Base-by-base conservation (phyloP, 2,329 filamentous ascomycete species). In the Pestalotiopsis sp. region DNA sequence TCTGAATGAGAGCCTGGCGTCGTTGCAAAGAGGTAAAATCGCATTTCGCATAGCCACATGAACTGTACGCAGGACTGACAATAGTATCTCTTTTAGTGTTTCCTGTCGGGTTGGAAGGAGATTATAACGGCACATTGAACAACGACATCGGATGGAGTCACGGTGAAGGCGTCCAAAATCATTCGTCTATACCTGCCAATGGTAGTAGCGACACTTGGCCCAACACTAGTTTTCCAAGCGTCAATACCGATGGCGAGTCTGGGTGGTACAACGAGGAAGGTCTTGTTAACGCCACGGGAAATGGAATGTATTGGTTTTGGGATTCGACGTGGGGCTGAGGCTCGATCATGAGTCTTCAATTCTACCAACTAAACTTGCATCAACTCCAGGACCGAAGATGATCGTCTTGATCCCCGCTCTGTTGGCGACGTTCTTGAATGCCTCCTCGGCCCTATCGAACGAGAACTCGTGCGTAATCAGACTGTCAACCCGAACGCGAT, bases 381-480 rank as follows among this genome's bases (percentile, higher is more conserved):
- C 31, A 31, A 31, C 31, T 31, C 31, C 31, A 31, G 90, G 90
- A 0, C 90, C 90, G 3, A 85, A 87, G 75, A 92, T 92, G 73
- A 92, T 74, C 25, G 91, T 85, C 84, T 92, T 92, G 76, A 92
- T 91, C 23, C 89, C 90, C 83, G 95, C 91, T 2, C 94, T 95
- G 74, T 89, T 88, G 85, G 94, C 94, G 56, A 97, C 94, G 81
- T 94, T 92, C 76, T 91, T 86, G 78, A 98, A 98, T 0, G 95
- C 95, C 76, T 92, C 85, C 82, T 97, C 94, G 0, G 95, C 95
- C 71, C 96, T 86, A 73, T 89, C 84, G 77, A 98, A 98, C 63
- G 87, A 85, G 65, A 98, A 94, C 36, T 90, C 89, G 38, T 87
- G 87, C 14, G 92, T 93, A 72, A 98, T 90, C 71, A 98, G 85